Evolutionary conservation across 345 rosid species (phyloP).

Genomic region (Geranium rotundifolium): DNA sequence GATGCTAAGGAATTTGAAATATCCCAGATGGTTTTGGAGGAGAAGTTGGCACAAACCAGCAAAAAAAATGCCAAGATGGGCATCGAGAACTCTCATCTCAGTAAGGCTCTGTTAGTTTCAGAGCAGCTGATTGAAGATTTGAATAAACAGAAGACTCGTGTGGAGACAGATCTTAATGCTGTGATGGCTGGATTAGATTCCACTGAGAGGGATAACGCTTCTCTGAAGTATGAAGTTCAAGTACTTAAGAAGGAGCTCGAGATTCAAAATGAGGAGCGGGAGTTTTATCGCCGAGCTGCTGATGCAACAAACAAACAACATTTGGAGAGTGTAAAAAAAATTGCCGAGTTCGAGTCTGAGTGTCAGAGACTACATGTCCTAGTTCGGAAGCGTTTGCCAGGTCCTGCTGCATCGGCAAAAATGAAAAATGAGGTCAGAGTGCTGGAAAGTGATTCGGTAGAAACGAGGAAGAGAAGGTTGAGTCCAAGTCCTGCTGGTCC

Average conservation of each 20-base stretch:
- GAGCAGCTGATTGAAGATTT: slow-evolving; percentile 49
- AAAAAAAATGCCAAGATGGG: slow-evolving; percentile 44
- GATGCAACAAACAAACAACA: slow-evolving; percentile 35
- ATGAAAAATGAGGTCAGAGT: slow-evolving; percentile 31
- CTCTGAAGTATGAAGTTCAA: slow-evolving; percentile 30
- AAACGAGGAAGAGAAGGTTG: not conserved
- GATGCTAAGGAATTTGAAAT: slow-evolving; percentile 58
- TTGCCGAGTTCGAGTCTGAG: slow-evolving; percentile 31
- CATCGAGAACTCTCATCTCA: slow-evolving; percentile 45
- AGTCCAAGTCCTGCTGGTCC: not conserved
- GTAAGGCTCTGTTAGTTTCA: slow-evolving; percentile 47
- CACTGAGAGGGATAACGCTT: slow-evolving; percentile 27
- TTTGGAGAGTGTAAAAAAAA: slow-evolving; percentile 23
- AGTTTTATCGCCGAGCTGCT: slow-evolving; percentile 27
- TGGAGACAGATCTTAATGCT: slow-evolving; percentile 43
- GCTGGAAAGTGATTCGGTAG: slow-evolving; percentile 15
- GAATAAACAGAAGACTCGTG: slow-evolving; percentile 42
- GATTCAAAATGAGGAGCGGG: slow-evolving; percentile 30
- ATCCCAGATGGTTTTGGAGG: slow-evolving; percentile 32
- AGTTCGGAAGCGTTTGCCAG: slow-evolving; percentile 30
- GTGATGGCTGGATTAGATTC: slow-evolving; percentile 35
- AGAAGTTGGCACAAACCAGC: slow-evolving; percentile 32
- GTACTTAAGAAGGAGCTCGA: slow-evolving; percentile 25
- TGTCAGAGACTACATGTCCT: slow-evolving; percentile 30
- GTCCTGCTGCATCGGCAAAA: slow-evolving; percentile 34